Evolutionary conservation across 805 yeast genomes (phyloP), one percentile per base, ranked within the genome.

Genomic region (Candida multigemmis): DNA sequence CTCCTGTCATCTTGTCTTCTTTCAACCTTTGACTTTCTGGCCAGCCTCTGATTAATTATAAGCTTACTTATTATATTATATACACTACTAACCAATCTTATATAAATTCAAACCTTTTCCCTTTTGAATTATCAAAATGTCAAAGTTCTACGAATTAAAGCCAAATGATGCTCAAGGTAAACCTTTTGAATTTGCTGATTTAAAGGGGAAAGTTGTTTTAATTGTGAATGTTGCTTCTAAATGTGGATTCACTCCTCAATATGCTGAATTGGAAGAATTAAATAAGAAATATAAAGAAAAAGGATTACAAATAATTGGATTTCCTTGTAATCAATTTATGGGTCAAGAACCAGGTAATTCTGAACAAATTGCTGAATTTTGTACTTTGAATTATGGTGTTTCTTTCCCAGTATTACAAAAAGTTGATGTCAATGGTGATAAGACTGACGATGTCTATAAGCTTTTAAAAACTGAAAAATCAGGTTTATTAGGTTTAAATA

Each of bases 401-500:
- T 63, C 80, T 11, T 89, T 91, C 77, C 96, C 96, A 16, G 69
- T 89, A 17, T 60, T 89, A 71, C 67, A 71, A 50, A 89, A 87
- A 66, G 54, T 86, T 33, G 86, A 87, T 22, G 97, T 91, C 41
- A 91, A 89, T 52, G 98, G 98, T 27, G 55, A 65, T 35, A 57
- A 74, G 23, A 75, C 84, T 12, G 87, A 82, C 48, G 84, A 89
- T 12, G 86, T 89, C 19, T 89, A 75, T 60, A 60, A 70, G 44
- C 87, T 52, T 62, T 68, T 89, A 51, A 89, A 91, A 64, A 24
- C 57, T 22, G 50, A 70, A 38, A 69, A 69, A 41, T 44, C 70
- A 11, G 78, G 77, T 2, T 28, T 57, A 8, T 44, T 62, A 40
- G 66, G 67, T 1, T 44, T 60, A 36, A 55, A 34, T 39, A 46